A percentile compares a stretch with the other conserved stretches of the same genome.
These are phyloP conservation scores for Colletotrichum siamense DNA, from an alignment of 2,329 filamentous ascomycete genomes.

Conservation along the genomic window DNA sequence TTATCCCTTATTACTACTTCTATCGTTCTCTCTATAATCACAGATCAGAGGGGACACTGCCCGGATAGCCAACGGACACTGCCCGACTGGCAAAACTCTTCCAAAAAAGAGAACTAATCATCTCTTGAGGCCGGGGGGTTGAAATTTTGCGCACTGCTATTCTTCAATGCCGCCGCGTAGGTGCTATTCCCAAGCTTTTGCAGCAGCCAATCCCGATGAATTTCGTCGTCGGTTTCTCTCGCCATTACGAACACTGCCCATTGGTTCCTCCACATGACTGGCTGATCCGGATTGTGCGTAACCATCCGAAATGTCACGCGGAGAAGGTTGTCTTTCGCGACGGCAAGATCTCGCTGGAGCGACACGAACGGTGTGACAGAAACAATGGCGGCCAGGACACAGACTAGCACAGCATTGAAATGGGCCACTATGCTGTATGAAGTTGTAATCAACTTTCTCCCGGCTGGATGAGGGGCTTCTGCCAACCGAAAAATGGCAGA, in stretches of 20 bases:
- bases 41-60: no score
- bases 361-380: background rate
- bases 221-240: background rate
- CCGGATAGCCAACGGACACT: no score
- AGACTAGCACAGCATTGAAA: background rate
- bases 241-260: background rate
- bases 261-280: background rate
- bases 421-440: background rate
- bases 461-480: background rate
- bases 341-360: background rate
- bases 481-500: background rate
- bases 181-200: background rate
- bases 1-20: no score
- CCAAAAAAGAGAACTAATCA: background rate
- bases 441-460: background rate
- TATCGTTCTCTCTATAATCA: no score
- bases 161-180: conserved; percentile 27
- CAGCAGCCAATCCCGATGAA: background rate
- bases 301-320: background rate
- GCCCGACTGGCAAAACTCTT: no score
- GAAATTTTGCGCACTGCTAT: background rate
- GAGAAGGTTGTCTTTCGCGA: background rate
- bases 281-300: background rate
- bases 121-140: background rate
- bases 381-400: background rate